These are phyloP conservation scores for Hysterangium stoloniferum DNA, from an alignment of 768 basidiomycete genomes.

Conservation along the genomic window DNA sequence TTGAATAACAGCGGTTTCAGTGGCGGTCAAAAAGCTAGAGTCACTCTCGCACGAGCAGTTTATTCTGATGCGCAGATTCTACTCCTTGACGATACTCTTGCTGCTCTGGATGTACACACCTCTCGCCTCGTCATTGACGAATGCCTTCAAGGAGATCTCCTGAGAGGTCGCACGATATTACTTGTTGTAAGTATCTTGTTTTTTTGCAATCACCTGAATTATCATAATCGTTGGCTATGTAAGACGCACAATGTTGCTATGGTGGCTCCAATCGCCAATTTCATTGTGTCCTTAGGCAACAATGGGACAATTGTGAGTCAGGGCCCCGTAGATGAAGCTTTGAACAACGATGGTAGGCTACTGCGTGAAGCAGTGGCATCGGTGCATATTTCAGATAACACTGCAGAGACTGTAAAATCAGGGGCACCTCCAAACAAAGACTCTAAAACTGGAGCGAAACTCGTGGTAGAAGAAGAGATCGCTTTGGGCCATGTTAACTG, in stretches of 20 bases:
- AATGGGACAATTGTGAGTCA: slow-evolving; percentile 16
- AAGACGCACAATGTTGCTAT: slow-evolving; percentile 20
- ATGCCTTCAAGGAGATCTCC: slow-evolving; percentile 39
- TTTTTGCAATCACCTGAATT: neutral
- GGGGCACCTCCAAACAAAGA: slow-evolving; percentile 1
- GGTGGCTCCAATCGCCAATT: slow-evolving; percentile 16
- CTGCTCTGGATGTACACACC: slow-evolving; percentile 43
- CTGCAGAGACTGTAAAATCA: slow-evolving; percentile 12
- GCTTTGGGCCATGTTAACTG: slow-evolving; percentile 4
- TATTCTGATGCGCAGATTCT: slow-evolving; percentile 36
- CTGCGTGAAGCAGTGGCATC: slow-evolving; percentile 11
- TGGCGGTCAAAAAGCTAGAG: slow-evolving; percentile 41
- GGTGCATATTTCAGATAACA: slow-evolving; percentile 16
- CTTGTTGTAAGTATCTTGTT: slow-evolving; percentile 33
- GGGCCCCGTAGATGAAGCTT: slow-evolving; percentile 15
- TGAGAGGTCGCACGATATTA: slow-evolving; percentile 43
- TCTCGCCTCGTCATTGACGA: slow-evolving; percentile 44
- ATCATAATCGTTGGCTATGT: neutral
- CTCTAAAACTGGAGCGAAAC: neutral
- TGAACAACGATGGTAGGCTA: slow-evolving; percentile 13
- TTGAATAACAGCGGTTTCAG: slow-evolving; percentile 14
- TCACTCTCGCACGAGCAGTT: slow-evolving; percentile 36
- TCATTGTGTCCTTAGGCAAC: slow-evolving; percentile 14
- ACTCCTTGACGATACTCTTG: slow-evolving; percentile 35
- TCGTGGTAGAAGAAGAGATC: slow-evolving; percentile 1